Evolutionary conservation across 331 rosid genomes (phyloP).

Genomic region (Malus hybrid): DNA sequence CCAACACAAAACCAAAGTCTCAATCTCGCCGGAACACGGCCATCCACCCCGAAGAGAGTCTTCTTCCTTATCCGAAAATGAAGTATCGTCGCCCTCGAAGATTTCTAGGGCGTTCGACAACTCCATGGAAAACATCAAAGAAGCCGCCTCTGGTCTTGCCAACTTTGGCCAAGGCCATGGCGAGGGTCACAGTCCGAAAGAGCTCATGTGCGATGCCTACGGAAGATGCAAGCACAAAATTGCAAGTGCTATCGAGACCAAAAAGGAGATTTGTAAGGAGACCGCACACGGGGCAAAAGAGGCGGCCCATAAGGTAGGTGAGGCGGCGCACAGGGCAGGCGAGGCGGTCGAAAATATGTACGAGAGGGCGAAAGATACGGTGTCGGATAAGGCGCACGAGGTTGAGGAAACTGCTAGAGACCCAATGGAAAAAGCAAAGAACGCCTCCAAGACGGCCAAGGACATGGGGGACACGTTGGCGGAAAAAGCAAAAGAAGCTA

Average conservation of each 20-base stretch:
- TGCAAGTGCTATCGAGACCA: constrained; percentile 33
- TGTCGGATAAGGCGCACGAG: constrained; percentile 13
- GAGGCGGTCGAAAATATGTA: background rate
- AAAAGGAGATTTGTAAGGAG: constrained; percentile 24
- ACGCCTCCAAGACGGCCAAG: background rate
- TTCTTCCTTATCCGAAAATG: background rate
- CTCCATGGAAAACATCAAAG: constrained; percentile 23
- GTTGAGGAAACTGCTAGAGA: constrained; percentile 21
- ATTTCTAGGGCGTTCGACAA: background rate
- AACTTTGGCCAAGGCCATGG: constrained; percentile 20
- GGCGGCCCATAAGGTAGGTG: background rate
- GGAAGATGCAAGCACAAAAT: constrained; percentile 61
- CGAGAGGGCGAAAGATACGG: constrained; percentile 21
- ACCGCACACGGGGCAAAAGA: constrained; percentile 21
- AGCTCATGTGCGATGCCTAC: constrained; percentile 55
- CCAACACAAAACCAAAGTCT: constrained; percentile 45
- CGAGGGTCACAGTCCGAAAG: constrained; percentile 16
- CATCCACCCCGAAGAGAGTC: background rate
- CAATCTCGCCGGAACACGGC: constrained; percentile 31
- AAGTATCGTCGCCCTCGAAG: background rate
- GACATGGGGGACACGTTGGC: constrained; percentile 2
- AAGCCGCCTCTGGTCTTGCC: constrained; percentile 30
- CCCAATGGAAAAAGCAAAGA: constrained; percentile 10
- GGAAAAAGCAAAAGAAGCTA: no score
- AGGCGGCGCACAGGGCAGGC: background rate